These are phyloP conservation scores for Phylloboletellus chloephorus DNA, from an alignment of 1,284 basidiomycete genomes.

Conservation along the genomic window DNA sequence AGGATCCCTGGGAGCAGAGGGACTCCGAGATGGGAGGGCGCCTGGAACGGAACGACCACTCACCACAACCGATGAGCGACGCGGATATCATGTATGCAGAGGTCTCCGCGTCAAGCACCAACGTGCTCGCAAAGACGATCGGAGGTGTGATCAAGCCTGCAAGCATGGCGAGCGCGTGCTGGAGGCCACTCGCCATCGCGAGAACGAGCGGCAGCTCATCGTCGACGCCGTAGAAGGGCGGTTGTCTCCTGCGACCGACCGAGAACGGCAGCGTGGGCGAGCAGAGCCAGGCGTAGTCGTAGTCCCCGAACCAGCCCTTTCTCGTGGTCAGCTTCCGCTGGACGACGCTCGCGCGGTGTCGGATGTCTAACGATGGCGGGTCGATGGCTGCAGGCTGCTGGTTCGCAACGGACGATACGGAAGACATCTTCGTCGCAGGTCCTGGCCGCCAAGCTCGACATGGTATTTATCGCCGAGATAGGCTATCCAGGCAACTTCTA, in stretches of 20 bases:
- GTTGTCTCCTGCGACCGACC: conserved; percentile 31
- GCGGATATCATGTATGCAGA: conserved; percentile 81
- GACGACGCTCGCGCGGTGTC: conserved; percentile 11
- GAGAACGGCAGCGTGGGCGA: conserved; percentile 57
- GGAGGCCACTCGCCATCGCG: conserved; percentile 64
- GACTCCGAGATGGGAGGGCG: neutral
- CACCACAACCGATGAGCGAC: conserved; percentile 72
- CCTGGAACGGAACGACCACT: conserved; percentile 18
- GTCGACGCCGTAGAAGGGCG: conserved; percentile 72
- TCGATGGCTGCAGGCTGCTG: conserved; percentile 16
- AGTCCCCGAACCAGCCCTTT: conserved; percentile 74
- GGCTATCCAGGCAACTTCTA: too few relatives aligned
- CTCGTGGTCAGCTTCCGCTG: conserved; percentile 39
- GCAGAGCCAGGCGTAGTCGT: conserved; percentile 72
- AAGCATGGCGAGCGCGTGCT: conserved; percentile 79
- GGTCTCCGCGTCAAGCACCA: conserved; percentile 50
- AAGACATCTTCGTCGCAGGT: conserved; percentile 15
- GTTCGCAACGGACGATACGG: conserved; percentile 7
- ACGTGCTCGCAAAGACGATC: conserved; percentile 70
- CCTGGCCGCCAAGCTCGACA: neutral
- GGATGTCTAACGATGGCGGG: conserved; percentile 10
- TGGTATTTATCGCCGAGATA: too few relatives aligned
- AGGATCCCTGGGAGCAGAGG: conserved; percentile 49
- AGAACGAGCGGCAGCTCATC: conserved; percentile 65
- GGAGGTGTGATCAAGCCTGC: conserved; percentile 74